phyloP scores from a whole-genome alignment of 257 asterid species.

The Nyctanthes arbortristis region DNA sequence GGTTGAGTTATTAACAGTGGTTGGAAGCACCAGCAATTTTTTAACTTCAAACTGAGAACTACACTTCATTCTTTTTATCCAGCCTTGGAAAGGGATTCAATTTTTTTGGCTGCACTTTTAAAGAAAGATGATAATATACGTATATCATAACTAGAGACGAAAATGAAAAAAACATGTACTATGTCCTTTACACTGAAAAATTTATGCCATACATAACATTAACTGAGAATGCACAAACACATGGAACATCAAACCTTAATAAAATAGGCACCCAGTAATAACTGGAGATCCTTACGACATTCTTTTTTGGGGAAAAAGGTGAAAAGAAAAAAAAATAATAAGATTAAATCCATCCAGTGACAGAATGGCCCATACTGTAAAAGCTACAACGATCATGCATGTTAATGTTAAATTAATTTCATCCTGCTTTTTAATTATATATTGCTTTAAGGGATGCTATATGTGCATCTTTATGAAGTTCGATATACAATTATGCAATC shows the following conservation, averaged over 20 bases:
- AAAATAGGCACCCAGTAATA: not conserved
- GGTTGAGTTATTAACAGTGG: not conserved
- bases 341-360: not conserved
- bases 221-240: not conserved
- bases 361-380: not conserved
- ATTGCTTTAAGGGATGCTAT: not conserved
- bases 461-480: too few relatives aligned
- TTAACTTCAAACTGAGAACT: not conserved
- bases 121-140: not conserved
- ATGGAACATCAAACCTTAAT: not conserved
- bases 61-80: not conserved
- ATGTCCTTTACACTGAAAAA: not conserved
- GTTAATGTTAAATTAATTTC: not conserved
- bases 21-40: not conserved
- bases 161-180: not conserved
- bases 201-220: not conserved
- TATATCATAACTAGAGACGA: not conserved
- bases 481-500: not conserved
- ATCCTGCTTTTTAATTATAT: not conserved
- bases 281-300: not conserved
- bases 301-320: too few relatives aligned
- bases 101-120: not conserved
- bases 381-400: not conserved
- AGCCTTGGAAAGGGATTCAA: not conserved
- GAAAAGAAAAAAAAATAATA: not conserved